Evolutionary conservation across 257 asterid species (phyloP), one percentile per base, ranked within the genome.

Genomic region (Scutellaria minor): DNA sequence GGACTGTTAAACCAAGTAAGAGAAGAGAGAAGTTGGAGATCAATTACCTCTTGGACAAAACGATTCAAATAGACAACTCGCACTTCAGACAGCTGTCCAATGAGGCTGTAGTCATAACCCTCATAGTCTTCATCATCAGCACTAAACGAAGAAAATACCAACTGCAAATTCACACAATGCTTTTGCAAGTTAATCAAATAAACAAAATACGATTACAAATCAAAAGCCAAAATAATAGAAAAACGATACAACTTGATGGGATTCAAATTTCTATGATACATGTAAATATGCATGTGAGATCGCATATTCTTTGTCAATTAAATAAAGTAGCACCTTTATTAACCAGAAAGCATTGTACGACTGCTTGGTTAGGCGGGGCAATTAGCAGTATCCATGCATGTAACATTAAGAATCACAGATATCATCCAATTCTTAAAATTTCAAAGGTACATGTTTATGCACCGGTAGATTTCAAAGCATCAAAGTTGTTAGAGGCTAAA

Each of bases 61-160:
- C 99, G 98, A 79, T 94, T 94, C 88, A 94, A 81, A 84, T 84
- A 94, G 78, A 94, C 86, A 80, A 94, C 40, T 63, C 93, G 92
- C 63, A 94, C 97, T 90, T 94, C 99, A 62, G 98, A 94, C 48
- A 94, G 93, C 84, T 94, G 89, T 58, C 99, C 99, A 47, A 71
- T 46, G 81, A 94, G 95, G 86, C 99, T 88, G 68, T 89, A 94
- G n/a, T 94, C 96, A 78, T 85, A 88, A 66, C 99, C 98, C 77
- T 90, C 89, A 64, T 88, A 89, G 78, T 94, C 98, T 79, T 94
- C 98, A 85, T 94, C 99, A 60, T 83, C 89, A 73, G 90, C 85
- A 83, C 78, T 81, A 77, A 83, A 94, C 13, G 99, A 94, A 81
- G 90, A 85, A 76, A 94, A 94, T 56, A 79, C 89, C 80, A 94